Evolutionary conservation across 2,329 filamentous ascomycete species (phyloP), one percentile per base, ranked within the genome.

Genomic region (Xylaria sp.): DNA sequence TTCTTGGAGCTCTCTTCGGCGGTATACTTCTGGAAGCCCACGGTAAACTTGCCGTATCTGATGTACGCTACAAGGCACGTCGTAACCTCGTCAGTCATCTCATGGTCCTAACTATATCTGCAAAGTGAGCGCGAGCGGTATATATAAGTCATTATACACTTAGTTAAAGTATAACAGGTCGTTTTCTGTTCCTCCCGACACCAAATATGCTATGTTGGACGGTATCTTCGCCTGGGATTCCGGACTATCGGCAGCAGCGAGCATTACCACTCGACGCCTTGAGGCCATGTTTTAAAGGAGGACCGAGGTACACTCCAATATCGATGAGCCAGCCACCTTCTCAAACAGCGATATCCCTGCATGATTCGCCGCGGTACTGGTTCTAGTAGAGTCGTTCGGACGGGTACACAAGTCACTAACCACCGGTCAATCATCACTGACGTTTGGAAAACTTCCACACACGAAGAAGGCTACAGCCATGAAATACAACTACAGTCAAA

Each of bases 81-180:
- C 76, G 79, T 6, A 77, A 78, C 15, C 76, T 82, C 2, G 73
- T 82, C 56, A 78, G 79, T 54, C 78, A 83, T 65, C 71, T 81
- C 37, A 82, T 83, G 80, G 72, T 78, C 2, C 78, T 78, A 1
- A 70, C 0, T 83, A 82, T 59, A 71, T 83, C 12, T 75, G 72
- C 51, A 61, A 74, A 9, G 76, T 82, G 2, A 77, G 74, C 55
- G 81, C 76, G 0, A 81, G 81, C 0, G 73, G 77, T 9, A 71
- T 82, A 4, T 80, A 82, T 68, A 72, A 74, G 12, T 73, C 73
- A 12, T 74, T 77, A 8, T 57, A 67, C 39, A 74, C 76, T 66
- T 83, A 37, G 73, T 82, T 37, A 69, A 76, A 7, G 23, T 83
- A n/a, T 82, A 80, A 79, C 64, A 74, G 20, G 48, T 76, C 52